Conservation (phyloP, 805 yeast species). For the Hanseniaspora nectarophila region DNA sequence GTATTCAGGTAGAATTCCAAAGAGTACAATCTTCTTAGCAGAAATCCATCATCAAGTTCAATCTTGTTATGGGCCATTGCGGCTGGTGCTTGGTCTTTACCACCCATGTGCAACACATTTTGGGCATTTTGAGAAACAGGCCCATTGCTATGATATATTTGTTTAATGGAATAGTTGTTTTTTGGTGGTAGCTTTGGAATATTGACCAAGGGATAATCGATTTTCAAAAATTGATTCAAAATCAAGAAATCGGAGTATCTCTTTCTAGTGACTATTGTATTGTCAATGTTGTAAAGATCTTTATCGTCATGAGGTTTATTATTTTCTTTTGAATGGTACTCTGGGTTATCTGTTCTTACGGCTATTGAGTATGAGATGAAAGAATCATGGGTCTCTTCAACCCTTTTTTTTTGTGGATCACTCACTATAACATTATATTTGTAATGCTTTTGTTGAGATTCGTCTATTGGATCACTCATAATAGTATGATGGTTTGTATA, state of each 20-base stretch:
- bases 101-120: neutral
- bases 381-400: slow-evolving; percentile 1
- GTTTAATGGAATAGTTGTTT: slow-evolving; percentile 12
- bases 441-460: neutral
- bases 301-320: neutral
- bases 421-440: slow-evolving; percentile 11
- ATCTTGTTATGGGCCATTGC: neutral
- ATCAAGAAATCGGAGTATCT: slow-evolving; percentile 14
- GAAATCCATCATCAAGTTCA: slow-evolving; percentile 11
- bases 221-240: slow-evolving; percentile 11
- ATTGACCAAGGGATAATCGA: slow-evolving; percentile 10
- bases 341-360: slow-evolving; percentile 7
- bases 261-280: slow-evolving; percentile 9
- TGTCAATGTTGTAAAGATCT: slow-evolving; percentile 4
- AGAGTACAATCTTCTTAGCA: slow-evolving; percentile 10
- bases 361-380: slow-evolving; percentile 11
- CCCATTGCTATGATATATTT: slow-evolving; percentile 2
- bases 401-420: slow-evolving; percentile 10
- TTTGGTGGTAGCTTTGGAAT: slow-evolving; percentile 14
- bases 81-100: neutral
- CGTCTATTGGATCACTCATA: neutral
- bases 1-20: slow-evolving; percentile 8
- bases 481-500: neutral
- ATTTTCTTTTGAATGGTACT: neutral
- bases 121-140: neutral